A percentile compares a stretch with the other conserved stretches of the same genome.
Evolutionary conservation across 2,329 filamentous ascomycete genomes (phyloP).

Genomic region (Diaporthe australafricana): DNA sequence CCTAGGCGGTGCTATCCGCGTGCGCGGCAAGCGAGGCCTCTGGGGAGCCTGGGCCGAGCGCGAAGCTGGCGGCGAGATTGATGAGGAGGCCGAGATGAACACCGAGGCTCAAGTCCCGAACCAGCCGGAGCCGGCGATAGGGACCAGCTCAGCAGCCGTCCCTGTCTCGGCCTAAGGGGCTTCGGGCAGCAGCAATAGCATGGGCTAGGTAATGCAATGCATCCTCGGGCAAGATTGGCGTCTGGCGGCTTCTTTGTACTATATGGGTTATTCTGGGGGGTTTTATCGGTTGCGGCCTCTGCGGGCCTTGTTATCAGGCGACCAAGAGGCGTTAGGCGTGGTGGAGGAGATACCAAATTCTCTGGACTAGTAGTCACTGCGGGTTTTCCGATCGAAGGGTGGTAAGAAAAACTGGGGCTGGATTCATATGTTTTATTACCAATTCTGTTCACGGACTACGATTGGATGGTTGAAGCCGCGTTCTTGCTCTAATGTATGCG

Average conservation of each 20-base stretch:
- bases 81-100: conserved; percentile 57
- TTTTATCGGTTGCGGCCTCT: conserved; percentile 16
- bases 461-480: neutral
- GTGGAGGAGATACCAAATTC: conserved; percentile 33
- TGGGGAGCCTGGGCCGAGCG: conserved; percentile 97
- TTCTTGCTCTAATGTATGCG: conserved; percentile 10
- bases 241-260: conserved; percentile 34
- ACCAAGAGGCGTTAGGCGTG: conserved; percentile 39
- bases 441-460: neutral
- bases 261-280: conserved; percentile 22
- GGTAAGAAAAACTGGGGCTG: conserved; percentile 17
- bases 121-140: conserved; percentile 49
- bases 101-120: conserved; percentile 38
- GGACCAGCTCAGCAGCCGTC: conserved; percentile 37
- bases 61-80: conserved; percentile 73
- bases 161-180: conserved; percentile 33
- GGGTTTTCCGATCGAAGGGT: conserved; percentile 8
- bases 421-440: conserved; percentile 5
- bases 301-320: conserved; percentile 31
- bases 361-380: conserved; percentile 22
- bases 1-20: conserved; percentile 83
- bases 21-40: conserved; percentile 92
- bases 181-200: neutral
- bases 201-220: conserved; percentile 16
- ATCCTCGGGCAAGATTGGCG: neutral